Conservation (phyloP, 2,329 filamentous ascomycete genomes). For the Calonectria pseudoreteaudii region DNA sequence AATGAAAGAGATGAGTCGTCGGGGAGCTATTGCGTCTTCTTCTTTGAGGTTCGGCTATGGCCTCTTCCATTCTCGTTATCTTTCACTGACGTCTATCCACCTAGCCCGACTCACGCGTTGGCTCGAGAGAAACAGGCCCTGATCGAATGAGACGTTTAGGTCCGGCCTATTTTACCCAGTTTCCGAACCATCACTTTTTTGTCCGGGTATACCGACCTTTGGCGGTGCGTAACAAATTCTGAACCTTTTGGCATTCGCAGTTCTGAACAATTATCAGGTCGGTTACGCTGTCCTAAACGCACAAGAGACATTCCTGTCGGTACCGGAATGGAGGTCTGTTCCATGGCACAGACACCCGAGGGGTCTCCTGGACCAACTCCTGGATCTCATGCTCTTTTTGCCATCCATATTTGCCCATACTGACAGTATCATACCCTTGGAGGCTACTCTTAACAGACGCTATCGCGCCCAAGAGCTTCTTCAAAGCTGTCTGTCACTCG, state of each 20-base stretch:
- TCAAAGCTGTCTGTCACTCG: conserved; percentile 59
- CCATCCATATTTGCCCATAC: conserved; percentile 60
- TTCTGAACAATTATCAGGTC: conserved; percentile 50
- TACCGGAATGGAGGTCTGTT: conserved; percentile 61
- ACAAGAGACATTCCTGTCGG: conserved; percentile 62
- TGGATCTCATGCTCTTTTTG: conserved; percentile 62
- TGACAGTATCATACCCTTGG: conserved; percentile 55
- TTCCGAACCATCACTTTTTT: conserved; percentile 70
- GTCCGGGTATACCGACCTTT: conserved; percentile 65
- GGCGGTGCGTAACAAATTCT: conserved; percentile 56
- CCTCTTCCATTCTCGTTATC: not conserved
- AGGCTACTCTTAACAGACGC: conserved; percentile 55
- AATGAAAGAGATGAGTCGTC: conserved; percentile 45
- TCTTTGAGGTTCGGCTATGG: conserved; percentile 61
- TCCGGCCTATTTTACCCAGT: conserved; percentile 59
- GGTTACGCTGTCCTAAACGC: conserved; percentile 62
- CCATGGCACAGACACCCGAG: conserved; percentile 67
- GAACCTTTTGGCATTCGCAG: not conserved
- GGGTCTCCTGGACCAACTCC: conserved; percentile 61
- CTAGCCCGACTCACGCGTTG: conserved; percentile 59
- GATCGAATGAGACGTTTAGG: conserved; percentile 54
- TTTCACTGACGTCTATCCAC: conserved; percentile 25
- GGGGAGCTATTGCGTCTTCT: conserved; percentile 61
- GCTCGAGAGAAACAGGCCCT: conserved; percentile 52
- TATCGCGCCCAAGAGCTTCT: conserved; percentile 62